Base-by-base conservation (phyloP, 176 grass and related monocot species). In the Musa troglodytarum region DNA sequence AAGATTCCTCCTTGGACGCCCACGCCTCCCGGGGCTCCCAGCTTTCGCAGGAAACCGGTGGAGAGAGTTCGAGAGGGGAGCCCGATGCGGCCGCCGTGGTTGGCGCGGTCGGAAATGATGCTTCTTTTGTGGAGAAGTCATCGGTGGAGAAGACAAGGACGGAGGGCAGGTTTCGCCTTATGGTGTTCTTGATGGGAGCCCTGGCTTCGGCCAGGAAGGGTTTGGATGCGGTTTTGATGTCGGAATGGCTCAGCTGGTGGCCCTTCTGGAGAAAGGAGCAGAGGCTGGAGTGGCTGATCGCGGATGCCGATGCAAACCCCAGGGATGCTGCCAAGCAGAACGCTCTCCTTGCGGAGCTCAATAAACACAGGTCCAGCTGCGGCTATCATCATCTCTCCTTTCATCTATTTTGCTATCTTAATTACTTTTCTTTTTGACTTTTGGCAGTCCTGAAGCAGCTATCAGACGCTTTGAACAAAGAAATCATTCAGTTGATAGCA, bases 401-500 rank as follows among this genome's bases (percentile, higher is more conserved):
- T 43, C 34, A 43, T 43, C 34, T 43, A 43, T 43, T 43, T 43
- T 43, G 34, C 34, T 43, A 43, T 43, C 34, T 43, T 43, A 43
- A 43, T 43, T 43, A 4, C 34, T 43, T 70, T 70, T 10, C 29
- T 74, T 34, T 58, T 58, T 55, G 54, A 74, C 9, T 64, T 25
- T 79, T 83, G 81, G 80, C 80, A 99, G 96, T 81, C 88, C 91
- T 73, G 90, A 92, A 78, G 83, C 86, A 53, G 86, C 92, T 55
- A 92, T 99, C 68, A 99, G 85, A 86, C 82, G 96, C 70, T 88
- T 99, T 86, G 91, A 99, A 74, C 84, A 92, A 84, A 89, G 91
- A 85, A 99, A 82, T 50, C 91, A 99, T 86, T 83, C 88, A 49
- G 91, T 92, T 79, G 91, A 99, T 73, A 92, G 96, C 80, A 87